Evolutionary conservation across 768 basidiomycete genomes (phyloP).

Genomic region (Nidula microcarpa): DNA sequence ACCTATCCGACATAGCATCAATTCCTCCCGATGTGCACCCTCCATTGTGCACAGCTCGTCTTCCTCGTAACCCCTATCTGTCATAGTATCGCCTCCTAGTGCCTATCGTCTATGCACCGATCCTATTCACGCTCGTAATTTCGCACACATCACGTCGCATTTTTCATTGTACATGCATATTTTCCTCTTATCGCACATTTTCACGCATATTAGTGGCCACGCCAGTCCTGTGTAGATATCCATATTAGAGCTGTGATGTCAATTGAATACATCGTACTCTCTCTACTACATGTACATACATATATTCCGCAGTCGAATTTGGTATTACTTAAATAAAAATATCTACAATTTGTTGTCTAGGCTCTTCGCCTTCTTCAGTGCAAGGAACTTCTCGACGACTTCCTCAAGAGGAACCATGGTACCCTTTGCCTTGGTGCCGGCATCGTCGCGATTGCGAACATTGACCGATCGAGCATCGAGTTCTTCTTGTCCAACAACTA

Average conservation of each 20-base stretch:
- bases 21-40: too few species aligned
- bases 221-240: too few species aligned
- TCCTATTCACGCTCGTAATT: too few species aligned
- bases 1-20: too few species aligned
- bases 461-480: conserved; percentile 85
- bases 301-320: not conserved
- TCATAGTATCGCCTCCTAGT: too few species aligned
- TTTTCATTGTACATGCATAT: not conserved
- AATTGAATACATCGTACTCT: not conserved
- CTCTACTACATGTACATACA: not conserved
- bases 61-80: too few species aligned
- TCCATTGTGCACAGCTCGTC: too few species aligned
- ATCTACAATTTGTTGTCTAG: conserved; percentile 37
- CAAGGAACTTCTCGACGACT: conserved; percentile 64
- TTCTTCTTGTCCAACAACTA: conserved; percentile 84
- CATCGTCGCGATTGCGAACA: conserved; percentile 92
- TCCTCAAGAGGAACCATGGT: conserved; percentile 74
- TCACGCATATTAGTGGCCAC: not conserved
- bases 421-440: conserved; percentile 77
- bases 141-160: too few species aligned
- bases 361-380: conserved; percentile 56
- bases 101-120: too few species aligned
- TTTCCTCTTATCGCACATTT: not conserved
- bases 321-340: not conserved
- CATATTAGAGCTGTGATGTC: not conserved